Conservation (phyloP, 345 rosid genomes). For the Turnera subulata region DNA sequence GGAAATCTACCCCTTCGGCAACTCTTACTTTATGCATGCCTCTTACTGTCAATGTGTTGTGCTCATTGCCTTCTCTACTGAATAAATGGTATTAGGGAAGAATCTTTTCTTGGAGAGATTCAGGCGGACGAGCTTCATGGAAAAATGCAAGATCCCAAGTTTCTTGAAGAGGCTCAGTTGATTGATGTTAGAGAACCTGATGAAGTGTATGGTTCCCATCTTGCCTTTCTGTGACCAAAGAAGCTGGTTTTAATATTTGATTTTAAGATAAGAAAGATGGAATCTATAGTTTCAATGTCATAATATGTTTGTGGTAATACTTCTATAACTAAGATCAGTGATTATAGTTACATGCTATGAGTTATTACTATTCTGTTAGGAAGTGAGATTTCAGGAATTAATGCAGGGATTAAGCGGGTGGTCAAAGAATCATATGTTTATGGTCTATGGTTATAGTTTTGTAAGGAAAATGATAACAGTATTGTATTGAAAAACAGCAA, state of each 20-base stretch:
- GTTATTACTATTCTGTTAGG: no score
- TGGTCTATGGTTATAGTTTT: no score
- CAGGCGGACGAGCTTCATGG: slow-evolving; percentile 65
- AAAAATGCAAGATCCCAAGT: slow-evolving; percentile 75
- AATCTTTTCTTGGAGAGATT: slow-evolving; percentile 44
- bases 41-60: slow-evolving; percentile 8
- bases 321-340: no score
- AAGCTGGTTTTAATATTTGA: neutral
- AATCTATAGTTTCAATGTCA: no score
- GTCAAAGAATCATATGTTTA: no score
- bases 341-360: no score
- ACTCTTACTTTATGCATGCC: slow-evolving; percentile 1
- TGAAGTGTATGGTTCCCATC: slow-evolving; percentile 60
- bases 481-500: no score
- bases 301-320: no score
- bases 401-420: no score
- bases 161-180: slow-evolving; percentile 70
- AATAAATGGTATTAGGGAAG: slow-evolving; percentile 39
- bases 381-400: no score
- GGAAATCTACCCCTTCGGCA: slow-evolving; percentile 4
- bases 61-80: slow-evolving; percentile 5
- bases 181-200: slow-evolving; percentile 91
- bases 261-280: neutral
- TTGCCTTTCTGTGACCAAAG: neutral
- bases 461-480: no score